These are phyloP conservation scores for Colletotrichum euphorbiae DNA, from an alignment of 2,329 filamentous ascomycete genomes.

Conservation along the genomic window DNA sequence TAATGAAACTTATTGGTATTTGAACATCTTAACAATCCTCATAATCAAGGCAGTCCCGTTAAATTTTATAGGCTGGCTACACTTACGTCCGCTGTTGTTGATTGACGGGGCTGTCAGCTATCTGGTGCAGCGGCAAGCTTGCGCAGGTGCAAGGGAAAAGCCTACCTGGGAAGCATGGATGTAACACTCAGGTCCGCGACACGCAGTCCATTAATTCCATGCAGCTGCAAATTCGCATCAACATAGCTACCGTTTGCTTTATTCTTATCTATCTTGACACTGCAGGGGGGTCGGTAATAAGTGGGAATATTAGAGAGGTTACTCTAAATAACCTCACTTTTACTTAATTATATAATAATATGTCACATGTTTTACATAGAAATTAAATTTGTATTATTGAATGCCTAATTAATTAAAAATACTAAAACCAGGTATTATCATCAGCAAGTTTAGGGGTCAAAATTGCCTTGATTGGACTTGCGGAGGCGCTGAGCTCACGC, in stretches of 20 bases:
- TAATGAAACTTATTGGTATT: accelerated
- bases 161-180: conserved; percentile 21
- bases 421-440: no score
- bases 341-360: no score
- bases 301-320: no score
- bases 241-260: conserved; percentile 26
- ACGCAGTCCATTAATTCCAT: conserved; percentile 8
- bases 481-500: no score
- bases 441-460: no score
- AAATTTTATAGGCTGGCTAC: no score
- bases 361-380: no score
- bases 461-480: no score
- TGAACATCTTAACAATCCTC: accelerated
- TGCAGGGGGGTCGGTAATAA: no score
- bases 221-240: conserved; percentile 11
- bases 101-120: background rate
- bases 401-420: no score
- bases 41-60: accelerated
- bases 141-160: background rate
- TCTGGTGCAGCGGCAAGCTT: accelerated
- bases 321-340: no score
- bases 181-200: conserved; percentile 15
- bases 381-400: no score
- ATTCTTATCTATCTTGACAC: conserved; percentile 29
- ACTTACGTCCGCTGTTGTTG: conserved; percentile 23